Conservation (phyloP, 768 basidiomycete species). For the Antrodiella citrinella region DNA sequence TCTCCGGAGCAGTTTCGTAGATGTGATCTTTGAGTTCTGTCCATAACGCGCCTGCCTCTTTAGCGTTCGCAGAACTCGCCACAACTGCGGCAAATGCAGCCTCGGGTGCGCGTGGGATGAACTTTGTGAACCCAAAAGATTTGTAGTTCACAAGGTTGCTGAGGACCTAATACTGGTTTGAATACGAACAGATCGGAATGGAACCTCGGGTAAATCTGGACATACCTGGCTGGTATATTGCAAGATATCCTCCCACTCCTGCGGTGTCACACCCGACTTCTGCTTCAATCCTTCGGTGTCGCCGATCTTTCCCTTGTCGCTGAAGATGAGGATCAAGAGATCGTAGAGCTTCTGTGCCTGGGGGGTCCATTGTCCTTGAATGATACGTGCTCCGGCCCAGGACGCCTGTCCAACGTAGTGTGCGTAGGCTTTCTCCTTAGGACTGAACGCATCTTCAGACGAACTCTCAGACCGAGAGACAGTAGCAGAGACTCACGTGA, state of each 20-base stretch:
- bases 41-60: slow-evolving; percentile 54
- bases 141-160: slow-evolving; percentile 71
- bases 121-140: slow-evolving; percentile 80
- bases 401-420: slow-evolving; percentile 64
- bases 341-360: slow-evolving; percentile 63
- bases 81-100: slow-evolving; percentile 60
- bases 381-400: slow-evolving; percentile 81
- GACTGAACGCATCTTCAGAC: slow-evolving; percentile 29
- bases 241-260: slow-evolving; percentile 63
- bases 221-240: slow-evolving; percentile 68
- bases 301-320: slow-evolving; percentile 46
- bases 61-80: slow-evolving; percentile 47
- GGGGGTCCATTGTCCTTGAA: slow-evolving; percentile 78
- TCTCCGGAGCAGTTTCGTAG: slow-evolving; percentile 58
- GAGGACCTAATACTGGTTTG: slow-evolving; percentile 28
- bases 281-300: slow-evolving; percentile 47
- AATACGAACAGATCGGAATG: not conserved
- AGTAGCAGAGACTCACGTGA: slow-evolving; percentile 44
- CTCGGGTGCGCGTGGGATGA: slow-evolving; percentile 60
- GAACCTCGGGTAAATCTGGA: not conserved
- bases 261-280: slow-evolving; percentile 42
- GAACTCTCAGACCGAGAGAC: not conserved
- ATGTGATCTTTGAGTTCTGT: slow-evolving; percentile 67
- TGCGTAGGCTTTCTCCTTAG: slow-evolving; percentile 71
- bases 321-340: slow-evolving; percentile 63